Percentiles rank a stretch among this genome's conserved stretches.
phyloP scores from a whole-genome alignment of 768 basidiomycete species.

The Lactarius akahatsu region DNA sequence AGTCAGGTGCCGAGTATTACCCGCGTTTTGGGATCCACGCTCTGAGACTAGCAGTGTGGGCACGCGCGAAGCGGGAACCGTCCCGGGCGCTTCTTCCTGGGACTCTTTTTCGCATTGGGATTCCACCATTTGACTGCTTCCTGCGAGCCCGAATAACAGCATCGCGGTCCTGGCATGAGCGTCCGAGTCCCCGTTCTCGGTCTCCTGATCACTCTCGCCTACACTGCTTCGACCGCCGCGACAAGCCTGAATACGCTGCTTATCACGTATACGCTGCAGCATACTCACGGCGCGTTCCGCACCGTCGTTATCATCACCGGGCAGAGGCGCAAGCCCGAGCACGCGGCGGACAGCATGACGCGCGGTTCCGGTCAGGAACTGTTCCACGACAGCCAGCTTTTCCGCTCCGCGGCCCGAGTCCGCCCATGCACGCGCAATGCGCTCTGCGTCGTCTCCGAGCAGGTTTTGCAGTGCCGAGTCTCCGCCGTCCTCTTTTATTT shows the following conservation, averaged over 20 bases:
- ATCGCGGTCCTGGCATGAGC: constrained; percentile 20
- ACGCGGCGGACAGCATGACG: constrained; percentile 34
- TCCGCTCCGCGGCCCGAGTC: constrained; percentile 45
- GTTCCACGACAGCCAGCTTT: constrained; percentile 47
- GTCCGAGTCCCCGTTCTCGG: constrained; percentile 20
- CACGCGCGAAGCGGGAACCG: not conserved
- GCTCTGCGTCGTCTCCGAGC: constrained; percentile 50
- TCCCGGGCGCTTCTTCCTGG: not conserved
- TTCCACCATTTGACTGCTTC: not conserved
- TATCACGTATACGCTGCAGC: constrained; percentile 14
- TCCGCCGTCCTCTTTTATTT: constrained; percentile 31
- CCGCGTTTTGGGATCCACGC: not conserved
- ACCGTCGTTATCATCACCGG: not conserved
- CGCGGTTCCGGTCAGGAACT: constrained; percentile 43
- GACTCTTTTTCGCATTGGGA: not conserved
- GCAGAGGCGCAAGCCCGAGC: constrained; percentile 9
- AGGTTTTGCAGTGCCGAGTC: constrained; percentile 65
- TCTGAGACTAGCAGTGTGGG: not conserved
- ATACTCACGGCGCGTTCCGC: constrained; percentile 12
- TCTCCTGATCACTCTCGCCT: constrained; percentile 22
- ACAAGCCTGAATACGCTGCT: constrained; percentile 18
- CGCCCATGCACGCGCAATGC: constrained; percentile 54
- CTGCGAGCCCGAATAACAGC: constrained; percentile 16
- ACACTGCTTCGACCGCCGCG: not conserved
- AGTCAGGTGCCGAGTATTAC: not conserved